Evolutionary conservation across 2,329 filamentous ascomycete species (phyloP), one percentile per base, ranked within the genome.

Genomic region (Fusarium phyllophilum): DNA sequence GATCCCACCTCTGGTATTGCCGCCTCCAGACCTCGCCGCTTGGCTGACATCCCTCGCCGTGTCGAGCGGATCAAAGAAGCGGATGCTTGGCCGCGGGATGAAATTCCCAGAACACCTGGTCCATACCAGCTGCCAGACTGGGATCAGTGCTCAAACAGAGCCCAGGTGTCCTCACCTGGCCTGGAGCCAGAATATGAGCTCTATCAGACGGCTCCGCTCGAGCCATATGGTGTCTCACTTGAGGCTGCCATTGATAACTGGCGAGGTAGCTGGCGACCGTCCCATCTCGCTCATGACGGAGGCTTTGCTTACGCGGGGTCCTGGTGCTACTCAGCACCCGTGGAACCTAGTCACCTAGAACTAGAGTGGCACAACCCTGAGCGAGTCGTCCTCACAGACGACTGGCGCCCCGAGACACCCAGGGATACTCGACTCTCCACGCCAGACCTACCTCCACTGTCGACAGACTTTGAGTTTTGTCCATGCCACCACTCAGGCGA

Each of bases 381-480:
- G 8, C 29, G 45, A 24, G 64, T 70, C 15, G 36, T 57, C 26
- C 44, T 67, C 15, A 24, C 45, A 20, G 51, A 56, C 33, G 54
- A 68, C 29, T 73, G 74, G 74, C 33, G 20, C 44, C 76, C 76
- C 4, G 48, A 18, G 17, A 74, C 74, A 14, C 76, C 76, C 3
- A 56, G 45, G 10, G 73, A 74, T 20, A 65, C 56, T 31, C 62
- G 74, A 15, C 65, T 78, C 18, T 68, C 76, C 9, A 78, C 74
- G 7, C 76, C 76, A 20, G 76, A 78, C n/a, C 62, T 78, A 10
- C 54, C 60, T 6, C 76, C 76, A 3, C 29, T 78, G 33, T 76
- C 59, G 29, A 78, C 69, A 29, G 56, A 75, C 33, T 76, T 70
- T 75, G 74, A 78, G 64, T 78, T 78, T 61, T 78, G 74, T 20